Evolutionary conservation across 495 filamentous ascomycete genomes (phyloP), one percentile per base, ranked within the genome.

Genomic region (Trichoderma gamsii): DNA sequence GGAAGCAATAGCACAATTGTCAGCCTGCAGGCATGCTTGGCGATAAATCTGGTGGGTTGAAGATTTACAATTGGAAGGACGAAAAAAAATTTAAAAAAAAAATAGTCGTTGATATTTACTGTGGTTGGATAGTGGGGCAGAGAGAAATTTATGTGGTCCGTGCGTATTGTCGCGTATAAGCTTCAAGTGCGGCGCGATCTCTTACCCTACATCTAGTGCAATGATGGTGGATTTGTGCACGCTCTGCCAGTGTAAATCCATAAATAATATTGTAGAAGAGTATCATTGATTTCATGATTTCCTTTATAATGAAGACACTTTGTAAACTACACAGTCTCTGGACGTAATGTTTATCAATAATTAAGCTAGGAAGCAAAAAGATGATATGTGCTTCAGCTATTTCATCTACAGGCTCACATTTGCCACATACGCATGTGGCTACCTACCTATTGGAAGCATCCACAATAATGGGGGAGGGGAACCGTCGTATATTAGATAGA

Each of bases 61-160:
- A 63, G 61, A 18, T 35, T 35, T 41, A 61, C 15, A 29, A 41
- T 59, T 11, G 32, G 27, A 67, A 67, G 49, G 59, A 27, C 35
- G 13, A 23, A 38, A 23, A 56, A 61, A 41, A 44, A 49, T 63
- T 0, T 5, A 44, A 69, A 72, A 75, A 74, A 73, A 76, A 70
- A 71, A 38, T 6, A 6, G 49, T n/a, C n/a, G 23, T 67, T 32
- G 56, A 61, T 61, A 61, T 61, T 61, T 32, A 1, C 56, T 12
- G 18, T 21, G 27, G 18, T 52, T 52, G 49, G 49, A 21, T 23
- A 61, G 56, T 61, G 56, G 56, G 56, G 56, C 27, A 2, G 56
- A 23, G 27, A 61, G 56, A 61, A 61, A 61, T 61, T 61, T 61
- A 32, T 61, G 25, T 25, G 56, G 56, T 21, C 56, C 56, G 56